Base-by-base conservation (phyloP, 2,329 filamentous ascomycete genomes). In the Claviceps capensis region DNA sequence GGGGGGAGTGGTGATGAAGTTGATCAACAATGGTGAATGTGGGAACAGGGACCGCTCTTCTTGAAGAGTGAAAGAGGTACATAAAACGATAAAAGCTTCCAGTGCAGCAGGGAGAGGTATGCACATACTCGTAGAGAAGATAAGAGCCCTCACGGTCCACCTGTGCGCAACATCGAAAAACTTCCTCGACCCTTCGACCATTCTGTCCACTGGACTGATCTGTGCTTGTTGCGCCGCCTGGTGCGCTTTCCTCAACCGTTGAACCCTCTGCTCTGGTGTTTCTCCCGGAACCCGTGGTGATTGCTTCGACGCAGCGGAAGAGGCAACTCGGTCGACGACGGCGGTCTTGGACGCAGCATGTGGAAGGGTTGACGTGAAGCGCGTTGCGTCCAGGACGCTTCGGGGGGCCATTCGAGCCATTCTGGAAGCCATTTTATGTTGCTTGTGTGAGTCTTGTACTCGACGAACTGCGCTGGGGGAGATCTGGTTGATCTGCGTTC, bases 381-480 rank as follows among this genome's bases (percentile, higher is more conserved):
- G 83, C 61, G 87, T 93, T 59, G 87, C 86, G 66, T 90, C 86
- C 61, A 79, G 80, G 65, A 86, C 82, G 69, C 81, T 86, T 64
- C 85, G 83, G 55, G 84, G 76, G 57, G 71, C 72, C 45, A 72
- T 67, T 59, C 67, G 76, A 57, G 71, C 72, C 45, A 72, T 67
- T 59, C 67, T 65, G 37, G 68, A 67, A 52, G 67, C 66, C 70
- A 72, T 73, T 48, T 16, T 43, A 5, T n/a, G 19, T 14, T 17
- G 41, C 26, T 22, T 60, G 54, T 54, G 16, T 30, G n/a, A 22
- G 19, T 19, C 16, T 22, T 22, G 8, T 19, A 8, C 8, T 13
- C 4, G 3, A 11, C 3, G 30, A 11, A 34, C 30, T 34, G 30
- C 30, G 30, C 11, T 11, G 30, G n/a, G 40, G 8, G 9, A 42